Evolutionary conservation across 495 filamentous ascomycete genomes (phyloP), one percentile per base, ranked within the genome.

Genomic region (Chaetomidium leptoderma): DNA sequence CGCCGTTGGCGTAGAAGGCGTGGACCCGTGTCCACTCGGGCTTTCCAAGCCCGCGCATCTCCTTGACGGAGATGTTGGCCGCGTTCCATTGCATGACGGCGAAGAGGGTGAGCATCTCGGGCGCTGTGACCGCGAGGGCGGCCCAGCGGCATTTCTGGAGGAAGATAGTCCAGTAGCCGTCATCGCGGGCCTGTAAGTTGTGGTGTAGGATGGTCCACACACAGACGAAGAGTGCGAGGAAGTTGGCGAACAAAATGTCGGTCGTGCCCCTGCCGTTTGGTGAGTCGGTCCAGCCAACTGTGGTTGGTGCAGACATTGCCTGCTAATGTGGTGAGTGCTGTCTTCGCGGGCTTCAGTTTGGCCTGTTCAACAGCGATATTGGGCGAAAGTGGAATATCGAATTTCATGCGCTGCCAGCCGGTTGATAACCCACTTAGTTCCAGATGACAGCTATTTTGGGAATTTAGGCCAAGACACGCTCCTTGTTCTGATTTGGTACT

Each of bases 191-290:
- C 14, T 57, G 62, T 1, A 64, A 29, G 45, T 64, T 64, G 60
- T 56, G 57, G 33, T 70, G 67, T 11, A 67, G 24, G 7, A 70
- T 56, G 4, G 64, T 61, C 64, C 65, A 67, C 13, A 64, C 57
- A 32, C 56, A 63, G 26, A 65, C 58, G 36, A 70, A 61, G n/a
- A 70, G 53, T n/a, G 57, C 59, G 26, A 65, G 54, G 27, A 67
- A 49, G 50, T 62, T 65, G 8, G 30, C 43, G 23, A 56, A 69
- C 21, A 69, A 21, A 33, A 69, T 69, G 57, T 67, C 62, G 24
- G 58, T 42, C 3, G 57, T 59, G 23, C 39, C 57, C 35, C 50
- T 44, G 35, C 19, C 43, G 44, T 48, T 44, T 7, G 57, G 57
- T 7, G 57, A 54, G 17, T 13, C 16, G 3, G 17, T 42, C 57